These are phyloP conservation scores for Solanum boliviense DNA, from an alignment of 257 asterid species.

Conservation along the genomic window DNA sequence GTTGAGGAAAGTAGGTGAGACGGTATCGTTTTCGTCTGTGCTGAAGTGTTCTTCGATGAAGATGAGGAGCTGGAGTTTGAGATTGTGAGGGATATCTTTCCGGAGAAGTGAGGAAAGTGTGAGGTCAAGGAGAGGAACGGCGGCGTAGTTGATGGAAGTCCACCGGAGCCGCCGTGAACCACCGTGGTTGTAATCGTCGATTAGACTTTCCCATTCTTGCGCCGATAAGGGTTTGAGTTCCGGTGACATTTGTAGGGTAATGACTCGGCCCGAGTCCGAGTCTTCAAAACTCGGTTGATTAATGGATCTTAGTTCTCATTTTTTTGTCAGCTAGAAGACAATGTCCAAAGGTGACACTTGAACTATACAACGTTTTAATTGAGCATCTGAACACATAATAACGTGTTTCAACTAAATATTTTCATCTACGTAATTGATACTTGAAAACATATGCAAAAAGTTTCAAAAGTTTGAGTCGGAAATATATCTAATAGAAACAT, in stretches of 20 bases:
- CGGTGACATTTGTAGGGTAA: background rate
- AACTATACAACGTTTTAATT: background rate
- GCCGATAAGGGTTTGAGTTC: slow-evolving; percentile 45
- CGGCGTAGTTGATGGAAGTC: slow-evolving; percentile 22
- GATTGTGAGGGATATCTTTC: slow-evolving; percentile 49
- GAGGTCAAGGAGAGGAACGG: slow-evolving; percentile 38
- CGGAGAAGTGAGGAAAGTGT: slow-evolving; percentile 59
- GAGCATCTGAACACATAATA: background rate
- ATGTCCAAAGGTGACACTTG: background rate
- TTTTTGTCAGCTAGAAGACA: background rate
- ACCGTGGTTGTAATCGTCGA: slow-evolving; percentile 73
- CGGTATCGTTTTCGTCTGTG: background rate
- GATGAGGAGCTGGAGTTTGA: slow-evolving; percentile 60
- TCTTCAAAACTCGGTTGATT: background rate
- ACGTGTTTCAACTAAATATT: background rate
- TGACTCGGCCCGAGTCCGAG: background rate
- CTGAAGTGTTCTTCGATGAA: slow-evolving; percentile 48
- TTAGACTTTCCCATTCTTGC: slow-evolving; percentile 71
- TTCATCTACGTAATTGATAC: background rate
- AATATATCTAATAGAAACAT: background rate
- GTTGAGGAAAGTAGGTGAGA: slow-evolving; percentile 4
- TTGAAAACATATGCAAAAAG: background rate
- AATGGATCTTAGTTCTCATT: background rate
- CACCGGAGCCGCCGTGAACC: slow-evolving; percentile 34
- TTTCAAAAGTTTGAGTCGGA: background rate